Conservation (phyloP, 192 early-diverging fungal species). For the Coemansia sp. region DNA sequence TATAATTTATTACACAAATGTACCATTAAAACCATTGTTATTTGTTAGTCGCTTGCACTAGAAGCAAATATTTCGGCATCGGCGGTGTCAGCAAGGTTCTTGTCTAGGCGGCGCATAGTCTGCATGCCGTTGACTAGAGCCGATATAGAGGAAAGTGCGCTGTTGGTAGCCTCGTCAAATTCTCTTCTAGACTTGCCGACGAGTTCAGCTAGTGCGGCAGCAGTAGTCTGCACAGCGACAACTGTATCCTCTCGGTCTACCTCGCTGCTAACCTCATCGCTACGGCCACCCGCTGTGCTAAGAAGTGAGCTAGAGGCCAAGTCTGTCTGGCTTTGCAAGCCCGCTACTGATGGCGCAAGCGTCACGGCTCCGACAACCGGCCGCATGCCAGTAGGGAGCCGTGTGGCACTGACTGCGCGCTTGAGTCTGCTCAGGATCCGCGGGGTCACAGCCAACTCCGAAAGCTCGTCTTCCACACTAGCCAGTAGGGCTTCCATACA, state of each 20-base stretch:
- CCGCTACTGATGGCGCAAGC: neutral
- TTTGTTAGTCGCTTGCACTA: neutral
- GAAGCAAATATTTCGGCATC: neutral
- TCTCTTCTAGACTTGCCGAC: constrained; percentile 13
- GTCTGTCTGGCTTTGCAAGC: constrained; percentile 5
- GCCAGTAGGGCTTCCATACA: constrained; percentile 44
- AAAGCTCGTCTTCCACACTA: constrained; percentile 37
- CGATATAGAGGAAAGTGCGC: constrained; percentile 20
- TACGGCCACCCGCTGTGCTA: neutral
- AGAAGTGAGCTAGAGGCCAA: neutral
- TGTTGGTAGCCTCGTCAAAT: constrained; percentile 21
- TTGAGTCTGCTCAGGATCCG: constrained; percentile 22
- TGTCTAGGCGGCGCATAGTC: constrained; percentile 7
- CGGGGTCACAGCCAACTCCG: constrained; percentile 11
- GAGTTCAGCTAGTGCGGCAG: constrained; percentile 13
- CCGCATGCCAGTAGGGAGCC: constrained; percentile 15
- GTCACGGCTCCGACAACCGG: constrained; percentile 16
- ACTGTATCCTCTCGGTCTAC: constrained; percentile 6
- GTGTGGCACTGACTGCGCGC: constrained; percentile 5
- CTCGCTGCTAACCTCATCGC: constrained; percentile 1
- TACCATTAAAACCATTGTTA: neutral
- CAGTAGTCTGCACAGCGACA: constrained; percentile 10
- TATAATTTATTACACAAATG: neutral
- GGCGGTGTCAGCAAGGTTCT: constrained; percentile 2
- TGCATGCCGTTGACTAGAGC: constrained; percentile 15